Base-by-base conservation (phyloP, 139 green algal genomes). In the Mychonastes homosphaera region DNA sequence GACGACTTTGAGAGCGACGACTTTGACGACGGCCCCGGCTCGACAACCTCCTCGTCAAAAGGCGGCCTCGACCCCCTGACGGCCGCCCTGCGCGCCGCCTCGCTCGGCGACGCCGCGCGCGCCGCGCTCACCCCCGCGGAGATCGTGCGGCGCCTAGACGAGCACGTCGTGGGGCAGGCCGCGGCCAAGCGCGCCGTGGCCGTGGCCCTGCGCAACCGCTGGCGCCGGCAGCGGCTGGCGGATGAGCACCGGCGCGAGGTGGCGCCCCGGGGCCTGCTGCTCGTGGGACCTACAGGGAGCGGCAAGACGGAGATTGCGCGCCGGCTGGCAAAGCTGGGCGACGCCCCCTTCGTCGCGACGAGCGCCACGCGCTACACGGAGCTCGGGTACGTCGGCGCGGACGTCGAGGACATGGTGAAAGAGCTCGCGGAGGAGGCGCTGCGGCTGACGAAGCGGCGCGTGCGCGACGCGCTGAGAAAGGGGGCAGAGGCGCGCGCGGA, bases 301-400 rank as follows among this genome's bases (percentile, higher is more conserved):
- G 90, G 91, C 47, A 98, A 97, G 70, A 98, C 91, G 1, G 91
- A 97, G 76, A 95, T 97, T 45, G 91, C 91, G 2, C 65, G 90
- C 24, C 75, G 90, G 28, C 80, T 98, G 33, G 91, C 90, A 16
- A 95, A 95, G 71, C 76, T 98, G 27, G 82, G 84, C 13, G 82
- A 95, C 61, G 86, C 91, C 24, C 91, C 91, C 0, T 98, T 98
- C 74, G 73, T 98, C 55, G 97, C 97, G 82, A n/a, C n/a, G n/a
- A n/a, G n/a, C n/a, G n/a, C n/a, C n/a, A n/a, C n/a, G n/a, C n/a
- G n/a, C n/a, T 98, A 95, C 74, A 98, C 91, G 9, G 91, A 98
- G 72, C 86, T 98, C 12, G 91, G 91, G 0, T 98, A 94, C 78
- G 87, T 96, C 67, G 91, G 91, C 0, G 66, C 87, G 1, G 91